These are phyloP conservation scores for Magnolia kwangsiensis DNA, from an alignment of 164 flowering plant species.

Conservation along the genomic window DNA sequence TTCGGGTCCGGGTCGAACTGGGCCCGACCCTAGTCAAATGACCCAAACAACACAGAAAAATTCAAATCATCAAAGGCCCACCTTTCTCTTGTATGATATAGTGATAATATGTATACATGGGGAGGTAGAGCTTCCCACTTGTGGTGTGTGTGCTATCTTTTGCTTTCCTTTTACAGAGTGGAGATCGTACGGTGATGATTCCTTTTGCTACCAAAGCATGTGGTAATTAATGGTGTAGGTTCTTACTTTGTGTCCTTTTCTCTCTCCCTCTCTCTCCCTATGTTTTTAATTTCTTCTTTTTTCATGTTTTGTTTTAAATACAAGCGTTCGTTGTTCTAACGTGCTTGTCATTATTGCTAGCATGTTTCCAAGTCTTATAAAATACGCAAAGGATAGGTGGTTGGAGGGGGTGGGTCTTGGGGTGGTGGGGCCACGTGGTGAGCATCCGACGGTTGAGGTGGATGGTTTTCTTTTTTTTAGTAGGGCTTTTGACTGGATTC, in stretches of 20 bases:
- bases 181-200: conserved; percentile 1
- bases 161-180: neutral
- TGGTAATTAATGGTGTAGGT: neutral
- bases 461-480: neutral
- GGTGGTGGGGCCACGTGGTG: conserved; percentile 5
- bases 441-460: neutral
- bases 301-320: neutral
- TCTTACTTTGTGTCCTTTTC: neutral
- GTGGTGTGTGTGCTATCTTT: conserved; percentile 1
- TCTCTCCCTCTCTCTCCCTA: too few species aligned
- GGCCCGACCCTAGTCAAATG: neutral
- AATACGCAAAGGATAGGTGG: neutral
- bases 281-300: neutral
- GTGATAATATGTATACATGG: conserved; percentile 4
- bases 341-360: neutral
- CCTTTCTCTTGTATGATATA: conserved; percentile 3
- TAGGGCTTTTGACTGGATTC: conserved; percentile 4
- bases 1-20: neutral
- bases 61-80: neutral
- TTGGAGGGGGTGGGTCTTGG: neutral
- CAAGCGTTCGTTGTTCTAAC: neutral
- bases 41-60: neutral
- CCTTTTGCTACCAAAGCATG: neutral
- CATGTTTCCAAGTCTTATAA: neutral
- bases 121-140: neutral